Conservation (phyloP, 805 yeast genomes). For the Candida corydali region DNA sequence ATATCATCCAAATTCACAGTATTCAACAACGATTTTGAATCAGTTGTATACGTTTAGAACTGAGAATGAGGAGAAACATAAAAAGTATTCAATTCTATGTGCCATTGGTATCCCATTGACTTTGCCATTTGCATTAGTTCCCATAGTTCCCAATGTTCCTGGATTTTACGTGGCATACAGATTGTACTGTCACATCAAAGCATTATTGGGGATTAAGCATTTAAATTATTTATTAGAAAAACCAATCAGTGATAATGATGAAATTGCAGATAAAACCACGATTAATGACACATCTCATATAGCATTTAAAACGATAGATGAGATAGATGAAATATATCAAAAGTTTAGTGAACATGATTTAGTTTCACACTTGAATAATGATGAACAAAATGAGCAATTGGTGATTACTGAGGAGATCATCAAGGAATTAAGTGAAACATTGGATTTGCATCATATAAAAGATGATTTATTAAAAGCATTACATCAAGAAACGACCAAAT, state of each 20-base stretch:
- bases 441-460: constrained; percentile 43
- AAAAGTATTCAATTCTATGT: constrained; percentile 49
- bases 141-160: constrained; percentile 88
- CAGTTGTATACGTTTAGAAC: constrained; percentile 43
- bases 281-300: constrained; percentile 20
- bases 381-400: constrained; percentile 24
- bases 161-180: constrained; percentile 83
- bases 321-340: constrained; percentile 17
- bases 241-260: neutral
- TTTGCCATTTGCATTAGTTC: constrained; percentile 74
- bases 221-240: constrained; percentile 50
- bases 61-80: constrained; percentile 49
- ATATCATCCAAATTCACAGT: constrained; percentile 34
- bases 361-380: neutral
- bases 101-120: constrained; percentile 69
- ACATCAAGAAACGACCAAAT: constrained; percentile 44
- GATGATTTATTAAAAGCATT: constrained; percentile 49
- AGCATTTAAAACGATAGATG: constrained; percentile 12
- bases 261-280: constrained; percentile 5
- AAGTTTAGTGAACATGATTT: neutral
- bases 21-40: constrained; percentile 23
- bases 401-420: constrained; percentile 45
- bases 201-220: constrained; percentile 70
- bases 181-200: constrained; percentile 79
- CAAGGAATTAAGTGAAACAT: constrained; percentile 38